Percentiles rank a stretch among this genome's conserved stretches.
Conservation (phyloP, 75 land plant genomes). For the Azolla pinnata region DNA sequence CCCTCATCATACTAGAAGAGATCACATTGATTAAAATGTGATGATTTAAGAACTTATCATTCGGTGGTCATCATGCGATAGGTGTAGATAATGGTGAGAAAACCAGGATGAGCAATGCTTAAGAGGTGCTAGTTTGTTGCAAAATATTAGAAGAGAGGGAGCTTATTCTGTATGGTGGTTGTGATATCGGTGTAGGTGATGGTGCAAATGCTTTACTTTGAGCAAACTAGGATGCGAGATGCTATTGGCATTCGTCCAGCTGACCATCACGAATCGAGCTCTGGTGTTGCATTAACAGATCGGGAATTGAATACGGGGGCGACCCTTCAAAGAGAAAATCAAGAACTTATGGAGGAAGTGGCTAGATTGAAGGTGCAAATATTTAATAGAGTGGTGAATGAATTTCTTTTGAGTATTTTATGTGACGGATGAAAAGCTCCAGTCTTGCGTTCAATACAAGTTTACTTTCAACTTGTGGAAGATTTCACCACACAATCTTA, state of each 20-base stretch:
- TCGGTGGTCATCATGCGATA: too few species aligned
- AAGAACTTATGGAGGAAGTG: constrained; percentile 86
- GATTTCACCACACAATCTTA: not conserved
- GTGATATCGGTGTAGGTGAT: constrained; percentile 3
- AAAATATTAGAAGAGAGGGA: too few species aligned
- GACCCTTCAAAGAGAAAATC: constrained; percentile 75
- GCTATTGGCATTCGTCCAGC: constrained; percentile 36
- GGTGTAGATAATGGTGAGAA: too few species aligned
- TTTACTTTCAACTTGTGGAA: not conserved
- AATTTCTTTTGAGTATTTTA: not conserved
- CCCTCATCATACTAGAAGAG: too few species aligned
- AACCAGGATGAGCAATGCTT: too few species aligned
- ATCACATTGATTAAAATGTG: not conserved
- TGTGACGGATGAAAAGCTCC: not conserved
- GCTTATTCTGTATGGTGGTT: not conserved
- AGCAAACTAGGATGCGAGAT: constrained; percentile 70
- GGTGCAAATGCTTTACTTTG: constrained; percentile 91
- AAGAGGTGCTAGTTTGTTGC: too few species aligned
- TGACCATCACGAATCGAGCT: constrained; percentile 8
- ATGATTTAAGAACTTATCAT: not conserved
- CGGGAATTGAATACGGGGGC: constrained; percentile 88
- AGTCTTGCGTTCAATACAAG: not conserved
- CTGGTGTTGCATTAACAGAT: constrained; percentile 40
- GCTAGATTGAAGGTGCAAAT: constrained; percentile 48
- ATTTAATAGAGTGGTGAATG: not conserved